Evolutionary conservation across 345 rosid species (phyloP).

Genomic region (Cochlearia excelsa): DNA sequence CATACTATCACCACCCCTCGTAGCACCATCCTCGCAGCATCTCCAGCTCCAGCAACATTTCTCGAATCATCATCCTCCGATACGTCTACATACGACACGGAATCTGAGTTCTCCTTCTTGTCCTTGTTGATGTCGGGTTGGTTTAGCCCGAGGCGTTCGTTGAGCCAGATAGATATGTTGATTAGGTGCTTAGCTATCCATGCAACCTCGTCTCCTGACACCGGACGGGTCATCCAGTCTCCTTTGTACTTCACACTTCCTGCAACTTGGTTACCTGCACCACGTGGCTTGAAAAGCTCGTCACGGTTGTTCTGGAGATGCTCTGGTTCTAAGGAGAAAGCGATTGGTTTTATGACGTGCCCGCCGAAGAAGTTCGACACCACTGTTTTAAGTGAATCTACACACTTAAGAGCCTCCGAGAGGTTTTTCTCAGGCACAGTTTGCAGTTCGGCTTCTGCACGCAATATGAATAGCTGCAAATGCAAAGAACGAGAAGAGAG

Average conservation of each 20-base stretch:
- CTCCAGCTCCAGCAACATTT: slow-evolving; percentile 41
- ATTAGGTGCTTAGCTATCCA: slow-evolving; percentile 77
- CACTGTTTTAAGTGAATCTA: slow-evolving; percentile 57
- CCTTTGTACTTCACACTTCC: slow-evolving; percentile 58
- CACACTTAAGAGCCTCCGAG: slow-evolving; percentile 39
- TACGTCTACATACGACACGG: slow-evolving; percentile 54
- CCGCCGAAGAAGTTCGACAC: slow-evolving; percentile 61
- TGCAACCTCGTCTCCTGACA: slow-evolving; percentile 71
- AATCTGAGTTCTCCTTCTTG: slow-evolving; percentile 21
- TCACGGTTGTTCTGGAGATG: slow-evolving; percentile 47
- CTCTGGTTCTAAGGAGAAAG: slow-evolving; percentile 41
- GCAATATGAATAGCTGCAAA: slow-evolving; percentile 76
- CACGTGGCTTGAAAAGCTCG: slow-evolving; percentile 78
- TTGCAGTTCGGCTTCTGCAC: slow-evolving; percentile 86
- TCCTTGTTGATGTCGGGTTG: slow-evolving; percentile 28
- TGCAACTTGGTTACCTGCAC: slow-evolving; percentile 45
- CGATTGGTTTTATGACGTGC: slow-evolving; percentile 45
- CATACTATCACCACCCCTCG: slow-evolving; percentile 45
- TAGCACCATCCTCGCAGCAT: slow-evolving; percentile 42
- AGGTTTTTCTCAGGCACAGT: slow-evolving; percentile 49
- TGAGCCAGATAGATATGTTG: slow-evolving; percentile 59
- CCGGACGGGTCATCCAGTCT: slow-evolving; percentile 87
- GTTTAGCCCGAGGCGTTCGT: slow-evolving; percentile 64
- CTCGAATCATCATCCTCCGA: slow-evolving; percentile 35
- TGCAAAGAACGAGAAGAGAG: slow-evolving; percentile 29